Percentiles rank a stretch among this genome's conserved stretches.
These are phyloP conservation scores for Phytopythium kandeliae DNA, from an alignment of 352 stramenopile genomes.

Conservation along the genomic window DNA sequence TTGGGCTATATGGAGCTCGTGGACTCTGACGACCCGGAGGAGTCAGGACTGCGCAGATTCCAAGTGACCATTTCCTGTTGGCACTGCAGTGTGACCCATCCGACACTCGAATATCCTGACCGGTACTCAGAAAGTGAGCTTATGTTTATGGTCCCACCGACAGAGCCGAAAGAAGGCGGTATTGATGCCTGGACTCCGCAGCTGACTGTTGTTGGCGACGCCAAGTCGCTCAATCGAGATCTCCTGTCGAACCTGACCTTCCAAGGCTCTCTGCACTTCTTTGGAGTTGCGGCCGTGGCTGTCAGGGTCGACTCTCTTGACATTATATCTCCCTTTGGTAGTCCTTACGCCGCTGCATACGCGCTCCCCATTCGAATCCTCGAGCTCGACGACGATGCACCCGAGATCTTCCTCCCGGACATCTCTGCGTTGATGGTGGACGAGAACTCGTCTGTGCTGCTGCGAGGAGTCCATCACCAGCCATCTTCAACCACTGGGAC, in stretches of 20 bases:
- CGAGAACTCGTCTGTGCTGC: conserved; percentile 28
- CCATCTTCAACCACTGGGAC: not conserved
- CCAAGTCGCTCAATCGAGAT: conserved; percentile 24
- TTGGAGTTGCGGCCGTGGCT: conserved; percentile 10
- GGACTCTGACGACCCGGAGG: conserved; percentile 21
- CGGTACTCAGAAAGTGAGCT: not conserved
- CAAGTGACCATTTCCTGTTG: conserved; percentile 35
- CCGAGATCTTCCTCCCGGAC: conserved; percentile 29
- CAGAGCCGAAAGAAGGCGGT: not conserved
- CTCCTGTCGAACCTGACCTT: conserved; percentile 38
- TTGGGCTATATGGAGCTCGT: conserved; percentile 11
- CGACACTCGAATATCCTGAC: not conserved
- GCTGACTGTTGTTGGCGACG: conserved; percentile 17
- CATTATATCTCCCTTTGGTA: not conserved
- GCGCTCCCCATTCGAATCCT: conserved; percentile 30
- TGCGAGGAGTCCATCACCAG: conserved; percentile 28
- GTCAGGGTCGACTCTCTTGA: not conserved
- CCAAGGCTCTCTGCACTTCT: conserved; percentile 17
- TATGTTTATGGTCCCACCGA: not conserved
- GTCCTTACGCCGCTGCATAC: conserved; percentile 14
- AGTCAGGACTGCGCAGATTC: conserved; percentile 9
- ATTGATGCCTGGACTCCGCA: conserved; percentile 12
- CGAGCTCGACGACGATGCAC: conserved; percentile 24
- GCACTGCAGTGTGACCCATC: conserved; percentile 21
- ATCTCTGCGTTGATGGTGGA: conserved; percentile 32